A percentile compares a stretch with the other conserved stretches of the same genome.
These are phyloP conservation scores for Macrocystidia cucumis DNA, from an alignment of 1,284 basidiomycete species.

Conservation along the genomic window DNA sequence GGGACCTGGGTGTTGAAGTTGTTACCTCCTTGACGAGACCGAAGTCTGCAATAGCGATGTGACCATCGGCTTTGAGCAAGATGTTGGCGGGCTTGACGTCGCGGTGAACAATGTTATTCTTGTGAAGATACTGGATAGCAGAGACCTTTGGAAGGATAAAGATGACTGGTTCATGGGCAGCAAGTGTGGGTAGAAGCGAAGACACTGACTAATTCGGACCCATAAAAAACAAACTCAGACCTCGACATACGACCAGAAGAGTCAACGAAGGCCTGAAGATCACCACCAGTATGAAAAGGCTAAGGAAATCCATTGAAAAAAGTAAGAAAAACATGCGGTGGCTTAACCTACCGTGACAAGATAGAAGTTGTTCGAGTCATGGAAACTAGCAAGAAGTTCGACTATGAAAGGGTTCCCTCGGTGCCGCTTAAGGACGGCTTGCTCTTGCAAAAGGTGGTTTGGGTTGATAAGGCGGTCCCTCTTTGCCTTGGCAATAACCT, in stretches of 20 bases:
- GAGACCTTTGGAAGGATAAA: neutral
- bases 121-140: constrained; percentile 2
- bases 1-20: neutral
- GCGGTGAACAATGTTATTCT: constrained; percentile 1
- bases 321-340: neutral
- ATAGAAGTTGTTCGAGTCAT: neutral
- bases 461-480: neutral
- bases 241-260: constrained; percentile 19
- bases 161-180: neutral
- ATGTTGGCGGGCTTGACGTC: constrained; percentile 5
- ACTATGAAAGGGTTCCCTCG: neutral
- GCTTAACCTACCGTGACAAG: neutral
- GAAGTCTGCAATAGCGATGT: constrained; percentile 10
- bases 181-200: neutral
- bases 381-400: constrained; percentile 32
- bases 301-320: neutral
- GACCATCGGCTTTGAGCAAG: constrained; percentile 10
- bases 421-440: neutral
- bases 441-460: neutral
- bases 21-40: neutral
- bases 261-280: constrained; percentile 1
- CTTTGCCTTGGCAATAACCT: neutral
- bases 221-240: constrained; percentile 5
- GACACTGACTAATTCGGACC: neutral
- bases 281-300: neutral